Evolutionary conservation across 1,284 basidiomycete genomes (phyloP).

Genomic region (Sphaerobolus stellatus): DNA sequence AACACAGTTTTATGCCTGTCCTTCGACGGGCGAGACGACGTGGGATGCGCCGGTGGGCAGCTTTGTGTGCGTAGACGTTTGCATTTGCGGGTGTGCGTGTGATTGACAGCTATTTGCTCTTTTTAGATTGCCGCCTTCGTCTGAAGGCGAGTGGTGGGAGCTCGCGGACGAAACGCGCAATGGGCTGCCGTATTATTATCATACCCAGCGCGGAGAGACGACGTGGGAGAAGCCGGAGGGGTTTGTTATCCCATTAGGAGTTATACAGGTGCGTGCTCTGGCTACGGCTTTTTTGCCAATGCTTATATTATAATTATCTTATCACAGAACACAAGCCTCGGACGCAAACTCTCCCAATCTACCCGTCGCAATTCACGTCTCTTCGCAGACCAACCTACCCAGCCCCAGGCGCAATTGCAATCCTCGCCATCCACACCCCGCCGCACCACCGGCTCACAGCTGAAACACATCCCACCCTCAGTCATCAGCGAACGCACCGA

Average conservation of each 20-base stretch:
- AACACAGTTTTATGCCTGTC: slow-evolving; percentile 86
- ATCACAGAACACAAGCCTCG: slow-evolving; percentile 70
- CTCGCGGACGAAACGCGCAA: slow-evolving; percentile 76
- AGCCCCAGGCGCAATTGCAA: slow-evolving; percentile 3
- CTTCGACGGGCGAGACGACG: slow-evolving; percentile 85
- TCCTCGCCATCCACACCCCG: slow-evolving; percentile 5
- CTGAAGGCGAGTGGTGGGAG: slow-evolving; percentile 95
- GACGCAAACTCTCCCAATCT: slow-evolving; percentile 53
- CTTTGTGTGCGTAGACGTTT: slow-evolving; percentile 63
- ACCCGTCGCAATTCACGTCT: slow-evolving; percentile 9
- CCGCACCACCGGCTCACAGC: slow-evolving; percentile 3
- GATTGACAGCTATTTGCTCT: neutral
- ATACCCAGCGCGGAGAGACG: slow-evolving; percentile 83
- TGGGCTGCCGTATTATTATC: slow-evolving; percentile 88
- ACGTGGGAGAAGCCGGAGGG: slow-evolving; percentile 85
- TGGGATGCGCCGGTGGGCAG: slow-evolving; percentile 92
- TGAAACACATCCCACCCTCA: slow-evolving; percentile 6
- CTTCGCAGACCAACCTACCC: slow-evolving; percentile 8
- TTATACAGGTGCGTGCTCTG: slow-evolving; percentile 70
- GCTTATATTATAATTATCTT: neutral
- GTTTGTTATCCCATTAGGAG: slow-evolving; percentile 87
- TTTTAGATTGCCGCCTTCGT: slow-evolving; percentile 74
- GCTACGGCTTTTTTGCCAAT: neutral
- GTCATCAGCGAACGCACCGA: slow-evolving; percentile 12
- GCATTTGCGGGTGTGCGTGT: neutral